Percentiles rank a stretch among this genome's conserved stretches.
These are phyloP conservation scores for Metarhizium robertsii DNA, from an alignment of 2,329 filamentous ascomycete species.

Conservation along the genomic window DNA sequence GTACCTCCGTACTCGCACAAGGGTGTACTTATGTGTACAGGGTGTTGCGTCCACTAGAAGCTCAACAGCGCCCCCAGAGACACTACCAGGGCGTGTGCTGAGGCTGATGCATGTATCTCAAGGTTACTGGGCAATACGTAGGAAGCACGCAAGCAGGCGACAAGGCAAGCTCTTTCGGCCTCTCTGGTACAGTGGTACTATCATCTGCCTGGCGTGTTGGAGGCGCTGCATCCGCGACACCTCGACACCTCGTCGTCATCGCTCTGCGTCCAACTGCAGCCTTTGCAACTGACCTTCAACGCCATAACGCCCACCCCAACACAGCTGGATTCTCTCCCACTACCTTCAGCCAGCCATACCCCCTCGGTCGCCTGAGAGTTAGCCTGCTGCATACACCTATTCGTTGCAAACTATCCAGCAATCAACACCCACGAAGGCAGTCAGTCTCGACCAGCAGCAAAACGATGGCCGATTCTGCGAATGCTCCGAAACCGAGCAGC, in stretches of 20 bases:
- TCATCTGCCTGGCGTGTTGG: too few relatives aligned
- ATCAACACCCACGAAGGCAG: background rate
- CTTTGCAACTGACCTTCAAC: background rate
- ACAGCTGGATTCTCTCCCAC: background rate
- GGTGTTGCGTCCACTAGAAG: too few relatives aligned
- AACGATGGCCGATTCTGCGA: slow-evolving; percentile 37
- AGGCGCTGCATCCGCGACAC: too few relatives aligned
- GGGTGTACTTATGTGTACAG: too few relatives aligned
- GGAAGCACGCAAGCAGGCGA: too few relatives aligned
- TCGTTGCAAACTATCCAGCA: background rate
- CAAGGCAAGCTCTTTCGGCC: too few relatives aligned
- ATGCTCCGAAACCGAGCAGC: slow-evolving; percentile 88
- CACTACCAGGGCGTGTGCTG: background rate
- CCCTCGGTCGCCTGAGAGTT: background rate
- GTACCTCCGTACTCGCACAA: too few relatives aligned
- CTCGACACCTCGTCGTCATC: slow-evolving; percentile 1
- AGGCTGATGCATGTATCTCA: background rate
- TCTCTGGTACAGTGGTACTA: too few relatives aligned
- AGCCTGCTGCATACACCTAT: background rate
- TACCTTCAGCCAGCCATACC: background rate
- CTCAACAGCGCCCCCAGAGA: too few relatives aligned
- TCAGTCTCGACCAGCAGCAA: background rate
- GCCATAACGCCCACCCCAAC: background rate
- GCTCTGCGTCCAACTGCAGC: background rate
- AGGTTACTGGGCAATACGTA: background rate